These are phyloP conservation scores for Salix viminalis DNA, from an alignment of 345 rosid species.

Conservation along the genomic window DNA sequence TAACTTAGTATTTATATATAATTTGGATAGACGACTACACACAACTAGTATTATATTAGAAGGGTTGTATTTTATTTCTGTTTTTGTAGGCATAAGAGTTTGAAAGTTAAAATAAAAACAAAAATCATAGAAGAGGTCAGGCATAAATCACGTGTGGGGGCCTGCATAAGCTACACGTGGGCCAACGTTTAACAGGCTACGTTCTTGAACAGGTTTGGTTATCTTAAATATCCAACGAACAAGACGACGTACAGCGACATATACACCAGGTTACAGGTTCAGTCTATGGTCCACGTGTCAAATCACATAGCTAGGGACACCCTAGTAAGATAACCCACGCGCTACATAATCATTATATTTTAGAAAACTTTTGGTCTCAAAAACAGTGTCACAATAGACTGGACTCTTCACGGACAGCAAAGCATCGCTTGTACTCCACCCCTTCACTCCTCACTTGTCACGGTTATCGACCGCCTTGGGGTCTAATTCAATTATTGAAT, in stretches of 20 bases:
- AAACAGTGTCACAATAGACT: background rate
- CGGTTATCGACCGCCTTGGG: too few relatives aligned
- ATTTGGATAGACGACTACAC: too few relatives aligned
- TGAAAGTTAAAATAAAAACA: too few relatives aligned
- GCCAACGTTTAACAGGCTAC: conserved; percentile 26
- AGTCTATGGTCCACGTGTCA: conserved; percentile 22
- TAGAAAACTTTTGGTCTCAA: background rate
- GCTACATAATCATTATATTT: conserved; percentile 16
- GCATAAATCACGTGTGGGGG: conserved; percentile 39
- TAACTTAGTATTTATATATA: too few relatives aligned
- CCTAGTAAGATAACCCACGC: background rate
- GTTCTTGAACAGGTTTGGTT: conserved; percentile 5
- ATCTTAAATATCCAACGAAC: background rate
- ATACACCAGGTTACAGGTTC: conserved; percentile 20
- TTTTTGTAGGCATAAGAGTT: too few relatives aligned
- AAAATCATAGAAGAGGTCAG: background rate
- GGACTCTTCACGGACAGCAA: background rate
- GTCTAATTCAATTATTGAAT: too few relatives aligned
- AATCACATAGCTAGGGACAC: conserved; percentile 10
- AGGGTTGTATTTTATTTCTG: too few relatives aligned
- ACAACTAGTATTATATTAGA: too few relatives aligned
- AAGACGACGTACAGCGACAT: background rate
- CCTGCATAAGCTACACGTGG: conserved; percentile 34
- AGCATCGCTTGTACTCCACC: background rate
- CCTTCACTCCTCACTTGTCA: background rate